These are phyloP conservation scores for Rosa chinensis DNA, from an alignment of 306 rosid species.

Conservation along the genomic window DNA sequence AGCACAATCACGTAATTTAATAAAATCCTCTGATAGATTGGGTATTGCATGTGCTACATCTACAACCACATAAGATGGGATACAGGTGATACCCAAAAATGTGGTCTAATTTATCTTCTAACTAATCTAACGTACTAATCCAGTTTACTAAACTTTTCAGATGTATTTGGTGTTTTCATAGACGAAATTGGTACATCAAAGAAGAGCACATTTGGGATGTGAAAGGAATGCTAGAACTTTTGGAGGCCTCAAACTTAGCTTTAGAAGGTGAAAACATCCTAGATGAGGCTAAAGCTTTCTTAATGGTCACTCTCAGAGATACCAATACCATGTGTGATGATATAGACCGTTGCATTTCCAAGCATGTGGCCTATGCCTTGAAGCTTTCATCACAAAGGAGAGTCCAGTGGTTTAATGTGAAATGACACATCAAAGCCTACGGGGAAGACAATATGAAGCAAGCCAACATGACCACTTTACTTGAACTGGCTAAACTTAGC, in stretches of 20 bases:
- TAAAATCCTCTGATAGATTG: too few relatives aligned
- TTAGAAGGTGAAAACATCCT: constrained; percentile 43
- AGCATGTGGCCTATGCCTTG: constrained; percentile 41
- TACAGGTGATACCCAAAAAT: too few relatives aligned
- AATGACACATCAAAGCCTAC: constrained; percentile 41
- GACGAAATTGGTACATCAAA: constrained; percentile 17
- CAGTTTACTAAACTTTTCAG: constrained; percentile 25
- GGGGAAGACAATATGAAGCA: not conserved
- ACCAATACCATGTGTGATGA: not conserved
- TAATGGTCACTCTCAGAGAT: constrained; percentile 26
- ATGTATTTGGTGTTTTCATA: constrained; percentile 23
- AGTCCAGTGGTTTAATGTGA: constrained; percentile 59
- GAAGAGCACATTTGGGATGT: not conserved
- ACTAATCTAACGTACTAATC: not conserved
- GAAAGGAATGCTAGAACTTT: constrained; percentile 27
- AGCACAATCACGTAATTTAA: too few relatives aligned
- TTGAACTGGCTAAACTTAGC: constrained; percentile 48
- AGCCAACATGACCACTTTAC: constrained; percentile 6
- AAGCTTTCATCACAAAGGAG: constrained; percentile 59
- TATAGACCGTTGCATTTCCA: not conserved
- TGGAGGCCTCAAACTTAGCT: constrained; percentile 45
- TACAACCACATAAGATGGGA: too few relatives aligned
- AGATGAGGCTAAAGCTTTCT: constrained; percentile 23
- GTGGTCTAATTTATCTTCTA: not conserved
- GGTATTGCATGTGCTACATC: too few relatives aligned